Percentiles rank a stretch among this genome's conserved stretches.
Conservation (phyloP, 2,329 filamentous ascomycete genomes). For the Sporothrix variecibatus region DNA sequence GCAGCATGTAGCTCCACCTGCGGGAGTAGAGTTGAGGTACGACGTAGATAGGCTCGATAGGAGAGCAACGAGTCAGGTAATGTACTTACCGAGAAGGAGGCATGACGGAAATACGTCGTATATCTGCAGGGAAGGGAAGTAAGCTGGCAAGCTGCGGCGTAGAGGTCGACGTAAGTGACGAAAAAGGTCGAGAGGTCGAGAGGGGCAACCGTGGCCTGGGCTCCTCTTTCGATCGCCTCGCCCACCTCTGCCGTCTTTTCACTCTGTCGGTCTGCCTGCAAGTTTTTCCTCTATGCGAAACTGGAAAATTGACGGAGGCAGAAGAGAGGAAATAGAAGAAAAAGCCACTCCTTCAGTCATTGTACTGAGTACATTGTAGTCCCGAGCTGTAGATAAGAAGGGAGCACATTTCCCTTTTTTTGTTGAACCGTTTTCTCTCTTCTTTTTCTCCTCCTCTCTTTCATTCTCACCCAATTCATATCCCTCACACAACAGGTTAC, state of each 20-base stretch:
- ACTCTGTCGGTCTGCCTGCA: not conserved
- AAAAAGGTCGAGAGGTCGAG: not conserved
- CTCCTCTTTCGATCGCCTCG: not conserved
- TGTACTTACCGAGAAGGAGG: not conserved
- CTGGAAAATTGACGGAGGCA: not conserved
- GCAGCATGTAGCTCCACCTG: not conserved
- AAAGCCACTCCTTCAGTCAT: not conserved
- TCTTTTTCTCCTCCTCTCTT: not conserved
- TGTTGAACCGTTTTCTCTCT: not conserved
- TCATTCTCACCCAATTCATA: not conserved
- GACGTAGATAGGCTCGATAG: no score
- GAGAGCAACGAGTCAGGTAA: not conserved
- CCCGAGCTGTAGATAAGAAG: slow-evolving; percentile 22
- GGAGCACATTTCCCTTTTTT: slow-evolving; percentile 1
- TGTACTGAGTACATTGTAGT: not conserved
- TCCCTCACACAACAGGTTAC: not conserved
- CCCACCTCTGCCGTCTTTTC: not conserved
- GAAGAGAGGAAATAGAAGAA: not conserved
- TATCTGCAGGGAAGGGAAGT: not conserved
- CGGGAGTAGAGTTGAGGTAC: not conserved
- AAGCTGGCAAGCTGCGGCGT: not conserved
- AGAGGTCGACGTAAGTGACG: not conserved
- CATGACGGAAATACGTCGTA: not conserved
- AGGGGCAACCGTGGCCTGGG: slow-evolving; percentile 5
- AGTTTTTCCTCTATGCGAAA: not conserved